These are phyloP conservation scores for Aspergillus hiratsukae DNA, from an alignment of 2,329 filamentous ascomycete genomes.

Conservation along the genomic window DNA sequence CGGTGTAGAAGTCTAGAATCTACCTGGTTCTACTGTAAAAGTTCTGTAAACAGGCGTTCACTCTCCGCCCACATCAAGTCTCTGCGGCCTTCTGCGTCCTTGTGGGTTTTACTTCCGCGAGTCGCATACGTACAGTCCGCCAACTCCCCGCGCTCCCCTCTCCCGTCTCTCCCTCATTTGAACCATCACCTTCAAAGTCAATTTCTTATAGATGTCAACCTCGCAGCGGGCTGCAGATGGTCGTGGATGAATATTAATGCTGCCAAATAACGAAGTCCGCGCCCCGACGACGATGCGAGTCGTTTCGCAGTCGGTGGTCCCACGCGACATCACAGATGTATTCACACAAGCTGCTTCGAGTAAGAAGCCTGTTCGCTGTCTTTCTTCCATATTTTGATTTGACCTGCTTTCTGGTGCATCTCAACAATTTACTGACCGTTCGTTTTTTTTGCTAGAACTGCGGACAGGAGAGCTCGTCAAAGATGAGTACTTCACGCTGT, in stretches of 20 bases:
- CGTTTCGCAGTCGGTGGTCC: constrained; percentile 34
- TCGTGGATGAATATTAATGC: constrained; percentile 22
- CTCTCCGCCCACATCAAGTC: not conserved
- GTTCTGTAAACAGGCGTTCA: not conserved
- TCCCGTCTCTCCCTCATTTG: constrained; percentile 3
- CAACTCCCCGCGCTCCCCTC: not conserved
- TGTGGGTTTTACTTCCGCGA: not conserved
- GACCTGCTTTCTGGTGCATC: not conserved
- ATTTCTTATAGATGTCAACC: constrained; percentile 12
- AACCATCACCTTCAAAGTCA: constrained; percentile 1
- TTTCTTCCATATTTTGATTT: not conserved
- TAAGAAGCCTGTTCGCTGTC: constrained; percentile 22
- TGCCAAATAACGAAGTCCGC: constrained; percentile 31
- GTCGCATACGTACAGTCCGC: not conserved
- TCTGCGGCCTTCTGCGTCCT: not conserved
- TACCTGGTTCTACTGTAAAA: not conserved
- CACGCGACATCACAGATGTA: constrained; percentile 52
- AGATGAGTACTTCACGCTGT: constrained; percentile 89
- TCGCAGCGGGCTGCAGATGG: constrained; percentile 24
- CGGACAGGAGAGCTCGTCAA: constrained; percentile 80
- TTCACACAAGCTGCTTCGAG: constrained; percentile 51
- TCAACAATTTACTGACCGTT: constrained; percentile 5
- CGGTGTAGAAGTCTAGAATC: not conserved
- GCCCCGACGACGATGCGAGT: constrained; percentile 28
- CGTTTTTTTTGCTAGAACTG: constrained; percentile 54